These are phyloP conservation scores for Eucalyptus marginata DNA, from an alignment of 345 rosid species.

Conservation along the genomic window DNA sequence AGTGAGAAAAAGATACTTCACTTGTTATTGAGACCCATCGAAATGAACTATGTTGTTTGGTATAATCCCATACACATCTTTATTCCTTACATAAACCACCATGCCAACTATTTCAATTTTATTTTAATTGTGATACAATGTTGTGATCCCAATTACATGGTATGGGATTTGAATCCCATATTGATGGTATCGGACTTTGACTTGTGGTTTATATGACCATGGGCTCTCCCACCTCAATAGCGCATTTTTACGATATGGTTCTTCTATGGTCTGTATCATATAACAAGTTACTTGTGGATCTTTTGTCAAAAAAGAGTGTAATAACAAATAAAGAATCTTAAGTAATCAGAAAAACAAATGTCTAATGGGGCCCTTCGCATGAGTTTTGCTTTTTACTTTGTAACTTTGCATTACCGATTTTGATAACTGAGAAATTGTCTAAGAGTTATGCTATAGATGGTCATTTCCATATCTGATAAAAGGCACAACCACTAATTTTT, in stretches of 20 bases:
- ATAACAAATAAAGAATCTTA: not conserved
- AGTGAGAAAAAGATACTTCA: not conserved
- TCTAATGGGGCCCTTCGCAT: not conserved
- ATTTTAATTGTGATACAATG: not conserved
- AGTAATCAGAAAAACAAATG: not conserved
- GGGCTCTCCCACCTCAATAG: not conserved
- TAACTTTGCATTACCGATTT: not conserved
- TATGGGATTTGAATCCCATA: not conserved
- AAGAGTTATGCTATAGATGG: not conserved
- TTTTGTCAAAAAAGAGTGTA: not conserved
- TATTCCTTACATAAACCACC: not conserved
- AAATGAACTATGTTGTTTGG: not conserved
- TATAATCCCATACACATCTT: not conserved
- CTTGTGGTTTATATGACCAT: not conserved
- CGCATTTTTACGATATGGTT: not conserved
- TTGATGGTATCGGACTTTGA: not conserved
- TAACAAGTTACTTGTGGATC: not conserved
- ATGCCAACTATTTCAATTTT: not conserved
- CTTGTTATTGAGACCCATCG: not conserved
- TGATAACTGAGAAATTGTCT: not conserved
- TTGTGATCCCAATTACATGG: not conserved
- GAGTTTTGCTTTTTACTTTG: not conserved
- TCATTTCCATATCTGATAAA: not conserved
- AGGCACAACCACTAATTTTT: not conserved
- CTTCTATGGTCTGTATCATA: not conserved